Conservation (phyloP, 2,329 filamentous ascomycete genomes). For the Talaromyces marneffei region DNA sequence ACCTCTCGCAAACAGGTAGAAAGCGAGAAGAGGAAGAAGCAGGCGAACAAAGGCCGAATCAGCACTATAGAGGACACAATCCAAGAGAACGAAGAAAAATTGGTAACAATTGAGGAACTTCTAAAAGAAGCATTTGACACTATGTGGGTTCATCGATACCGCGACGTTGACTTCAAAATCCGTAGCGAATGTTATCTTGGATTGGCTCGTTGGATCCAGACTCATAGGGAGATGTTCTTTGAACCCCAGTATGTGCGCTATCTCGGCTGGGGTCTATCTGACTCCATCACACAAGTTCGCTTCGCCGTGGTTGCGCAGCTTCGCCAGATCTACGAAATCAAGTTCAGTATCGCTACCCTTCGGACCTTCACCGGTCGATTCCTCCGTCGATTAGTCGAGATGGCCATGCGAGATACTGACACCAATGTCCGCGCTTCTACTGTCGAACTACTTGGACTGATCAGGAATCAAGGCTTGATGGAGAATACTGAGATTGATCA, state of each 20-base stretch:
- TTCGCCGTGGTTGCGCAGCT: slow-evolving; percentile 85
- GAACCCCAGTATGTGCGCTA: slow-evolving; percentile 88
- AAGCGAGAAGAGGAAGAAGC: slow-evolving; percentile 64
- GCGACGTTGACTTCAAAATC: slow-evolving; percentile 86
- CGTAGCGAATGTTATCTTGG: slow-evolving; percentile 82
- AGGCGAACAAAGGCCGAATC: slow-evolving; percentile 72
- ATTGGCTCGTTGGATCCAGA: slow-evolving; percentile 81
- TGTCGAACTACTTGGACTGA: slow-evolving; percentile 72
- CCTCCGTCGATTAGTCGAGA: slow-evolving; percentile 79
- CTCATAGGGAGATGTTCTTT: slow-evolving; percentile 80
- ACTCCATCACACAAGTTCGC: slow-evolving; percentile 66
- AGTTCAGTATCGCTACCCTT: slow-evolving; percentile 68
- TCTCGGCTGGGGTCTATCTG: slow-evolving; percentile 90
- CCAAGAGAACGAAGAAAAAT: slow-evolving; percentile 62
- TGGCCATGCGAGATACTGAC: slow-evolving; percentile 82
- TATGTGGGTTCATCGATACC: slow-evolving; percentile 91
- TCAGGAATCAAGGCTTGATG: slow-evolving; percentile 77
- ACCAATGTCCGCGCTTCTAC: slow-evolving; percentile 70
- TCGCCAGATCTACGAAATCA: slow-evolving; percentile 69
- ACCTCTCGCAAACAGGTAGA: slow-evolving; percentile 74
- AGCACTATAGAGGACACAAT: slow-evolving; percentile 67
- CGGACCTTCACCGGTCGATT: slow-evolving; percentile 93
- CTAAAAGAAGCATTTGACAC: slow-evolving; percentile 86
- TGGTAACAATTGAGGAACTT: slow-evolving; percentile 63
- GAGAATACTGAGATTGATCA: slow-evolving; percentile 88